These are phyloP conservation scores for Neotropicomus parvogracilis DNA, from an alignment of 1,284 basidiomycete species.

Conservation along the genomic window DNA sequence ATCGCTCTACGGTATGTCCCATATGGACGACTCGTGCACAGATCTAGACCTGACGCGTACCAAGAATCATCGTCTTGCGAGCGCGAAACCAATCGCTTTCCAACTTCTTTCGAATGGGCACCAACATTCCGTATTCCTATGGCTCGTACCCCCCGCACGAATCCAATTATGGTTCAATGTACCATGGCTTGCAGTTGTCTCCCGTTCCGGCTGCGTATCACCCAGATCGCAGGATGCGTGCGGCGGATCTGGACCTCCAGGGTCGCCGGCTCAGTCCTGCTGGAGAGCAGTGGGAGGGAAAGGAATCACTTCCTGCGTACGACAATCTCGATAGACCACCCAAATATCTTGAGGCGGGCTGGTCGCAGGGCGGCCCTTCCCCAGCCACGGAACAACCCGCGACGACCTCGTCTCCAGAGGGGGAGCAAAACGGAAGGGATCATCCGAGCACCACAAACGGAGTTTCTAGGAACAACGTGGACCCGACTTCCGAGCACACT, in stretches of 20 bases:
- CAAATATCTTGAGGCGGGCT: slow-evolving; percentile 35
- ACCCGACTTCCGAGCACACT: neutral
- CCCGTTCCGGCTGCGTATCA: slow-evolving; percentile 20
- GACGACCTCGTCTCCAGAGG: neutral
- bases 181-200: slow-evolving; percentile 15
- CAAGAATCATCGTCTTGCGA: slow-evolving; percentile 26
- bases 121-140: neutral
- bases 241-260: slow-evolving; percentile 36
- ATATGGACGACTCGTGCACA: too few relatives aligned
- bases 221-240: slow-evolving; percentile 24
- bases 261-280: slow-evolving; percentile 35
- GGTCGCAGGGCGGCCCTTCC: slow-evolving; percentile 2
- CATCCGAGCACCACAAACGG: neutral
- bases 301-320: slow-evolving; percentile 46
- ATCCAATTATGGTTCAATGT: slow-evolving; percentile 7
- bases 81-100: slow-evolving; percentile 16
- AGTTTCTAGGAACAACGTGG: neutral
- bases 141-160: slow-evolving; percentile 2
- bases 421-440: slow-evolving; percentile 5
- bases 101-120: slow-evolving; percentile 22
- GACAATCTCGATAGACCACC: slow-evolving; percentile 43
- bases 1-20: slow-evolving; percentile 22
- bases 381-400: neutral
- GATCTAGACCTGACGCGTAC: neutral
- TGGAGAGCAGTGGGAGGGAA: slow-evolving; percentile 34